phyloP scores from a whole-genome alignment of 192 early-diverging fungal genomes.

The Coemansia sp. region DNA sequence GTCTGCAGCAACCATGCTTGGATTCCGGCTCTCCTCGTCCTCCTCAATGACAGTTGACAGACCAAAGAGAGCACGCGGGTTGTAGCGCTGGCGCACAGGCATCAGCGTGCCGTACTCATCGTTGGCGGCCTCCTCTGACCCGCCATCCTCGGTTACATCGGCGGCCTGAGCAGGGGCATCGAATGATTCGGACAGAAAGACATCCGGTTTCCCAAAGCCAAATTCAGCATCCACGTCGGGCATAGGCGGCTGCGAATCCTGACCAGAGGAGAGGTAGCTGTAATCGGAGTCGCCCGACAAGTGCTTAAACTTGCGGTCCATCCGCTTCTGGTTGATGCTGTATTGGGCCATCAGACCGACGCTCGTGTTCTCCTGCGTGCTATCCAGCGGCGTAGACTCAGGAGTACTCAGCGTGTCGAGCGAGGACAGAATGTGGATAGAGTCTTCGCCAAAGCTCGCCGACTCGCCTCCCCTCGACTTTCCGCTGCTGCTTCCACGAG shows the following conservation, averaged over 20 bases:
- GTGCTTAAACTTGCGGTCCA: slow-evolving; percentile 18
- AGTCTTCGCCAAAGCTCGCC: slow-evolving; percentile 36
- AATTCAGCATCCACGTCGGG: slow-evolving; percentile 10
- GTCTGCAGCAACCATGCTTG: slow-evolving; percentile 23
- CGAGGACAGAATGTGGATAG: slow-evolving; percentile 39
- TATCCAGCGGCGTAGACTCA: slow-evolving; percentile 34
- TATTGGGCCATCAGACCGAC: slow-evolving; percentile 46
- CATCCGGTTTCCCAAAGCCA: slow-evolving; percentile 27
- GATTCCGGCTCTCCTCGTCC: slow-evolving; percentile 30
- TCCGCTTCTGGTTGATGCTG: slow-evolving; percentile 20
- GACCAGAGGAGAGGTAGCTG: slow-evolving; percentile 14
- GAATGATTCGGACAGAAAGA: not conserved
- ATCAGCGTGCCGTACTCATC: slow-evolving; percentile 22
- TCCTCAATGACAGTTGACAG: slow-evolving; percentile 40
- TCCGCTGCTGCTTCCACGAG: slow-evolving; percentile 20
- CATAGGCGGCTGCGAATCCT: slow-evolving; percentile 3
- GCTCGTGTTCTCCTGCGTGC: slow-evolving; percentile 29
- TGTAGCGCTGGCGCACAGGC: slow-evolving; percentile 28
- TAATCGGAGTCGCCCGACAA: slow-evolving; percentile 13
- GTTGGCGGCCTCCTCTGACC: not conserved
- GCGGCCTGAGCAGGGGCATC: not conserved
- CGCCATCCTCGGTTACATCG: not conserved
- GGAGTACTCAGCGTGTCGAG: slow-evolving; percentile 37
- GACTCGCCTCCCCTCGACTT: slow-evolving; percentile 22
- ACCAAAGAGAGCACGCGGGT: slow-evolving; percentile 28